Evolutionary conservation across 2,329 filamentous ascomycete species (phyloP).

Genomic region (Thielaviopsis cerberus): DNA sequence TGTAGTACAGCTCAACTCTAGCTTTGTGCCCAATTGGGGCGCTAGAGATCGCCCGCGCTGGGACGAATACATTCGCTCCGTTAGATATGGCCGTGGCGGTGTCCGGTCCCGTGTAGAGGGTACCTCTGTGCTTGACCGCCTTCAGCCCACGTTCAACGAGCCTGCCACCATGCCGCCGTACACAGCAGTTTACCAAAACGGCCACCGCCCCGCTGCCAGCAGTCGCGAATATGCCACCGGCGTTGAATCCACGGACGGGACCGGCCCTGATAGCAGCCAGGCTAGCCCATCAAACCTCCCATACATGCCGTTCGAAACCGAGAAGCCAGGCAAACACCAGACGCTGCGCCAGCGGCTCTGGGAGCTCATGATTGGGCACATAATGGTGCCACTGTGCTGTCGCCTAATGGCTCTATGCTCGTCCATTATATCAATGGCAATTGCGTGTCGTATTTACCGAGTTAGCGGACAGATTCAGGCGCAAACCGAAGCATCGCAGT

Average conservation of each 20-base stretch:
- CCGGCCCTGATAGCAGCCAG: conserved; percentile 2
- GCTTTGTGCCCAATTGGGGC: conserved; percentile 5
- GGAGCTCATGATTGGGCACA: conserved; percentile 55
- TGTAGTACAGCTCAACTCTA: conserved; percentile 24
- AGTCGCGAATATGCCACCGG: conserved; percentile 9
- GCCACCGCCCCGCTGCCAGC: conserved; percentile 5
- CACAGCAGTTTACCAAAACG: conserved; percentile 16
- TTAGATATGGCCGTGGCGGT: conserved; percentile 18
- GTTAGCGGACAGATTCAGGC: conserved; percentile 21
- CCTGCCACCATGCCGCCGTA: conserved; percentile 17
- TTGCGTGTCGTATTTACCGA: conserved; percentile 58
- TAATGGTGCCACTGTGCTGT: conserved; percentile 69
- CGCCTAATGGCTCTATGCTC: conserved; percentile 68
- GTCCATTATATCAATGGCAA: conserved; percentile 60
- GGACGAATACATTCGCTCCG: conserved; percentile 33
- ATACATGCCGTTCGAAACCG: conserved; percentile 7
- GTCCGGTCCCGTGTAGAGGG: conserved; percentile 32
- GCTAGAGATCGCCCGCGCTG: conserved; percentile 21
- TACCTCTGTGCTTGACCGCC: conserved; percentile 24
- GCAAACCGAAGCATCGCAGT: conserved; percentile 33
- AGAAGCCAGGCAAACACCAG: conserved; percentile 17
- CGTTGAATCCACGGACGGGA: conserved; percentile 13
- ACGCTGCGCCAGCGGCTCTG: conserved; percentile 38
- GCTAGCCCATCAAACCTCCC: conserved; percentile 13
- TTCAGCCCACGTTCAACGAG: conserved; percentile 30